Evolutionary conservation across 2,329 filamentous ascomycete genomes (phyloP), one percentile per base, ranked within the genome.

Genomic region (Talaromyces pinophilus): DNA sequence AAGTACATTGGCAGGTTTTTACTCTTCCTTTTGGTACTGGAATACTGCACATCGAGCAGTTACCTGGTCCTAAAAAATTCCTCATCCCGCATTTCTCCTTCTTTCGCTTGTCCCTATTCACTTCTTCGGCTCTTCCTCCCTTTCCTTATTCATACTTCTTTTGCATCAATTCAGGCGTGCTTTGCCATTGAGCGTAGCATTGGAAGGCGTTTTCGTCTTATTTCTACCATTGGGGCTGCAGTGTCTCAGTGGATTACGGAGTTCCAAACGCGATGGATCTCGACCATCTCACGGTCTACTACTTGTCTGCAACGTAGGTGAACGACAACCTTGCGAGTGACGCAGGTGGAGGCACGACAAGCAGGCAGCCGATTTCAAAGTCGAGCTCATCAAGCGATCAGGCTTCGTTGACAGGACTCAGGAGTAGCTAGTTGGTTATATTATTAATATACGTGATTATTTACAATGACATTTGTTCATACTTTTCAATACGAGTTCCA

Each of bases 101-200:
- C 63, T 67, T 67, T 30, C 66, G 61, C 71, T 71, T 70, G 66
- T 70, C 68, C 67, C 62, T 68, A 42, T 59, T 68, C 50, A 28
- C 28, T 40, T 62, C 40, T 59, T 42, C 48, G 35, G 48, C 63
- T 65, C 44, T 59, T 62, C 64, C 63, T 57, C 48, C 60, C 30
- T 44, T 52, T 33, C 40, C 25, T 63, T 50, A n/a, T 62, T 59
- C 33, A 57, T 57, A 57, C n/a, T 64, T 65, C 55, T 52, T 62
- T 64, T 64, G 64, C 63, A 66, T 66, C 40, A 50, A 35, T 69
- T 70, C 67, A 67, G 70, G 55, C 62, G 38, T 67, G 62, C 50
- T 62, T 52, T 61, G 65, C 46, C 62, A 48, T 62, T 67, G 38
- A 64, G 65, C 65, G 65, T 73, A 74, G 71, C 71, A 70, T 64